Base-by-base conservation (phyloP, 2,329 filamentous ascomycete genomes). In the Xylariaceae sp. region DNA sequence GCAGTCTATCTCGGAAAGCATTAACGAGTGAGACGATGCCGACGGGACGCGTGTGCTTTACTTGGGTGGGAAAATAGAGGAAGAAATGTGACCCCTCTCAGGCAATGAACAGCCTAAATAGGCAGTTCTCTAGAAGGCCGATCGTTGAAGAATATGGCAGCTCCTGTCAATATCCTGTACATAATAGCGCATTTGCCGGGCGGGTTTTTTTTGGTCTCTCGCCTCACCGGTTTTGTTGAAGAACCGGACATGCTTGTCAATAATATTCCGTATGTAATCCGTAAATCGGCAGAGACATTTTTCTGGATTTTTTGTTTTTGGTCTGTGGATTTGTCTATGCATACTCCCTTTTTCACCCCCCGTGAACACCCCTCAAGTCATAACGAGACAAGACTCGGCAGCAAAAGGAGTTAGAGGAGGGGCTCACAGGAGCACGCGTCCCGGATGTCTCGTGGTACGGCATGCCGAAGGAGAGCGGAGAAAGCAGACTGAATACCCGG, bases 1-100 rank as follows among this genome's bases (percentile, higher is more conserved):
- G 61, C 57, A 63, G 44, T 61, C 53, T 58, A 59, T 60, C 58
- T 64, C 63, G 58, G 56, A 45, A 61, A 59, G 53, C 54, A 51
- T 48, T 39, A 53, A 47, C 58, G 51, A 63, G 60, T 58, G 59
- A 62, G 62, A 42, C 37, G 37, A 9, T 42, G 8, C 37, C 37
- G 8, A 42, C 37, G 8, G 9, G 64, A 51, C 60, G 56, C 56
- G 58, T 64, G 53, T 48, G 42, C 23, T 10, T 45, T 49, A 60
- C 55, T 30, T 30, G 23, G 23, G 23, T 4, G 23, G 23, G 5
- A 30, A 30, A 30, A 30, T 4, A 30, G 23, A 47, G 48, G 30
- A 55, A 58, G 51, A 15, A 39, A 35, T 51, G 52, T 55, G 56
- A 51, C 50, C 51, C 48, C 8, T 8, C 11, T 3, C 37, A 42